Conservation (phyloP, 192 early-diverging fungal genomes). For the Endogone sp. region DNA sequence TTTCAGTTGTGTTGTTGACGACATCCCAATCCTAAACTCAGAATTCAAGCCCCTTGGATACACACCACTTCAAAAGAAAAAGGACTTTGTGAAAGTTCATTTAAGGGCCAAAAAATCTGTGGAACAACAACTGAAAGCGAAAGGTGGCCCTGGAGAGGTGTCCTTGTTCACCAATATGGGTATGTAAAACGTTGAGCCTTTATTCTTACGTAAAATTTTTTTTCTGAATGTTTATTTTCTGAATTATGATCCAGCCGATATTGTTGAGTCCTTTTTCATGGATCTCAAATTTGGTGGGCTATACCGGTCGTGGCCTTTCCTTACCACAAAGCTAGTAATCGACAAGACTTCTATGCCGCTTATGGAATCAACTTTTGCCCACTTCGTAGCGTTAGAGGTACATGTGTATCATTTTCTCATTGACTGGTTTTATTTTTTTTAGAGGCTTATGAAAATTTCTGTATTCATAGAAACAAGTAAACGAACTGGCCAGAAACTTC, state of each 20-base stretch:
- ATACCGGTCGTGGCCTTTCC: constrained; percentile 17
- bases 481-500: too few species aligned
- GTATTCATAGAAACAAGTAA: too few species aligned
- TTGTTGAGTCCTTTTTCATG: constrained; percentile 18
- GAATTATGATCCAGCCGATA: constrained; percentile 12
- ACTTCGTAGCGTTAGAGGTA: constrained; percentile 14
- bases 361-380: constrained; percentile 4
- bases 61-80: constrained; percentile 9
- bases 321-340: constrained; percentile 12
- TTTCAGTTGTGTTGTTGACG: constrained; percentile 7
- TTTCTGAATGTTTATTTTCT: constrained; percentile 12
- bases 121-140: constrained; percentile 10
- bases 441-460: too few species aligned
- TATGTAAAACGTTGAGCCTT: constrained; percentile 5
- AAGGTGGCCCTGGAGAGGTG: constrained; percentile 14
- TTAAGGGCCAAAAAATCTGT: constrained; percentile 10
- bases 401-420: too few species aligned
- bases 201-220: constrained; percentile 3
- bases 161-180: constrained; percentile 8
- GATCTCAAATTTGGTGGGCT: constrained; percentile 14
- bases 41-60: constrained; percentile 12
- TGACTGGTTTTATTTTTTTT: too few species aligned
- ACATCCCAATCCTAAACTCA: constrained; percentile 4
- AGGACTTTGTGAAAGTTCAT: constrained; percentile 10
- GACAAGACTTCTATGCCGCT: constrained; percentile 13